Base-by-base conservation (phyloP, 2,329 filamentous ascomycete species). In the Alternaria consortialis region DNA sequence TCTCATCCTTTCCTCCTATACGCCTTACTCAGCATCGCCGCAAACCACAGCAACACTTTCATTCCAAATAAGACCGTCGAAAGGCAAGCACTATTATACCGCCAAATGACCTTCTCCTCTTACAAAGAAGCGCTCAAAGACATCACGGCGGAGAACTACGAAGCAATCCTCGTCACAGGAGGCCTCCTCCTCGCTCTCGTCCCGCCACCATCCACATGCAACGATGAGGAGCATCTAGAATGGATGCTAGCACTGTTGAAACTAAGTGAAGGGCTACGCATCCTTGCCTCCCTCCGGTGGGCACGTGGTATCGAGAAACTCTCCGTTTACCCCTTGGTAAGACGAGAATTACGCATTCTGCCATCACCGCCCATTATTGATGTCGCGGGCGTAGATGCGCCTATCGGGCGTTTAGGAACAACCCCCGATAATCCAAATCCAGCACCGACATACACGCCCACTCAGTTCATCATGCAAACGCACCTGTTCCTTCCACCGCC, bases 131-230 rank as follows among this genome's bases (percentile, higher is more conserved):
- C 68, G 8, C 61, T 77, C 4, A 46, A 69, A 32, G 68, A 69
- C 40, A 76, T 77, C 58, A 76, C 74, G 1, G 53, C 62, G 3
- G 70, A 74, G 0, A 77, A 74, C 53, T 77, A 77, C 60, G 73
- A 77, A 56, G 58, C 70, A 4, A 60, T 77, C 1, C 66, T 77
- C 13, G 46, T 73, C 2, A 77, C 74, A 5, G 66, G 68, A 0
- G 62, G 69, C 11, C 67, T 73, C 23, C 58, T 76, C 23, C 64
- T 74, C 20, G 53, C 67, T 3, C 59, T 77, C 27, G 60, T 73
- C 0, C 60, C 63, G 1, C 57, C 63, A 1, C 74, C 74, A 1
- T 50, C 58, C 5, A 48, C 53, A 1, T 40, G 56, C 9, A 47
- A 17, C 3, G 60, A 61, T 37, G 53, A 68, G 1, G 64, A 53